Base-by-base conservation (phyloP, 2,329 filamentous ascomycete genomes). In the Didymella arachidicola region DNA sequence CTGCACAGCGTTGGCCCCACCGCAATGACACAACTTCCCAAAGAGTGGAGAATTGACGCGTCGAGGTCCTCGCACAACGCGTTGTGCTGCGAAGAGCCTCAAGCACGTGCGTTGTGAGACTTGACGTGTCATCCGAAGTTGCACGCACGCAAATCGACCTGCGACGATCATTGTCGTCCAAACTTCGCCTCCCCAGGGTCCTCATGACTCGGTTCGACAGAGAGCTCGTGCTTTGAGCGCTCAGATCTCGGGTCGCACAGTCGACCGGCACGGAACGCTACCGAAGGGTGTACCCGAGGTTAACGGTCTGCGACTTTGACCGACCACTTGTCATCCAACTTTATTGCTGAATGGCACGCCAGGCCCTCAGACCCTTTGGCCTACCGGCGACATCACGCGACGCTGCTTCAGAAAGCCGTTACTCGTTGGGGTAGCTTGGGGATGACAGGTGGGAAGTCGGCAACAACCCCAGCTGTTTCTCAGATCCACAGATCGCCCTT, bases 211-310 rank as follows among this genome's bases (percentile, higher is more conserved):
- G 44, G 43, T 42, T 51, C 54, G 56, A 63, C 57, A 57, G 34
- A 54, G 50, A 66, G 63, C 57, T 66, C 59, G 66, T 65, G 66
- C 64, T 65, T 43, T 22, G 55, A 58, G 44, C 57, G 60, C 64
- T 64, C 57, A 64, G 63, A 69, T 69, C 64, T 67, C 64, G 62
- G 64, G 48, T 67, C 60, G 54, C 59, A 58, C 53, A 57, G 54
- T 61, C 42, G 45, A 55, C 66, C 66, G 65, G 66, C 63, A 63
- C 66, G 66, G 66, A 66, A 63, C 65, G 61, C 65, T 67, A 65
- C 59, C 59, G 56, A 60, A 61, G 60, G 65, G 53, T 63, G 52
- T 54, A 60, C 55, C 62, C 63, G 61, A 63, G 57, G 45, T 59
- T 44, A 53, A 60, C 56, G 51, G 39, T 22, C 47, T 49, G 26